These are phyloP conservation scores for Pascua sp. DNA, from an alignment of 1,284 basidiomycete genomes.

Conservation along the genomic window DNA sequence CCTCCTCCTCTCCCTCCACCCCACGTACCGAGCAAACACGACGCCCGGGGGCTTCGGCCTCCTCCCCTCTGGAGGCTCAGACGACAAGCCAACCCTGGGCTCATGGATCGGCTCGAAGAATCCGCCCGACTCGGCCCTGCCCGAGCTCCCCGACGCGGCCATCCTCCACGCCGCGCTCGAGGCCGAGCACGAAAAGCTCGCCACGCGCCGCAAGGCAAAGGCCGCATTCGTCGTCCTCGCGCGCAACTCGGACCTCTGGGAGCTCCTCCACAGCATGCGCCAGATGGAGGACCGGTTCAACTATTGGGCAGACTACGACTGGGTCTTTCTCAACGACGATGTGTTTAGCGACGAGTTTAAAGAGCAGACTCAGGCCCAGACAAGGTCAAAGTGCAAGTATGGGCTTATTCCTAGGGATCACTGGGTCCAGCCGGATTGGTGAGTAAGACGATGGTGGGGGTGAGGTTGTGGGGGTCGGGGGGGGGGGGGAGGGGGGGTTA, in stretches of 20 bases:
- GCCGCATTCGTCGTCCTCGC: constrained; percentile 78
- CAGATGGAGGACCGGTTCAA: constrained; percentile 60
- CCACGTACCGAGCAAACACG: constrained; percentile 43
- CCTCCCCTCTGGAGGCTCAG: constrained; percentile 13
- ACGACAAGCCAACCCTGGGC: not conserved
- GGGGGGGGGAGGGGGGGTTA: not conserved
- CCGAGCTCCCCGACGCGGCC: not conserved
- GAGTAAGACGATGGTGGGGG: constrained; percentile 6
- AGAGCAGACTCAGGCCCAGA: constrained; percentile 63
- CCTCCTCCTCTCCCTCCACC: constrained; percentile 42
- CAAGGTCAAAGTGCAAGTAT: constrained; percentile 66
- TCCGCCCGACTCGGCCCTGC: not conserved
- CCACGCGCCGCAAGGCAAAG: constrained; percentile 61
- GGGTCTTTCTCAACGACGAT: constrained; percentile 80
- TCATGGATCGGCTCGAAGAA: not conserved
- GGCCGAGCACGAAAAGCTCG: constrained; percentile 27
- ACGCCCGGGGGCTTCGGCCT: constrained; percentile 21
- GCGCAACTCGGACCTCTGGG: constrained; percentile 72
- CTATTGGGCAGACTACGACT: constrained; percentile 77
- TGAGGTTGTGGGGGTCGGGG: not conserved
- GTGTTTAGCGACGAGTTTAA: constrained; percentile 73
- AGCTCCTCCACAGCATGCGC: constrained; percentile 57
- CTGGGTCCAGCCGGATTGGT: constrained; percentile 78
- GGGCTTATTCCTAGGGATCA: constrained; percentile 75
- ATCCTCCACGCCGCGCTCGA: constrained; percentile 11